These are phyloP conservation scores for Geum urbanum DNA, from an alignment of 306 rosid species.

Conservation along the genomic window DNA sequence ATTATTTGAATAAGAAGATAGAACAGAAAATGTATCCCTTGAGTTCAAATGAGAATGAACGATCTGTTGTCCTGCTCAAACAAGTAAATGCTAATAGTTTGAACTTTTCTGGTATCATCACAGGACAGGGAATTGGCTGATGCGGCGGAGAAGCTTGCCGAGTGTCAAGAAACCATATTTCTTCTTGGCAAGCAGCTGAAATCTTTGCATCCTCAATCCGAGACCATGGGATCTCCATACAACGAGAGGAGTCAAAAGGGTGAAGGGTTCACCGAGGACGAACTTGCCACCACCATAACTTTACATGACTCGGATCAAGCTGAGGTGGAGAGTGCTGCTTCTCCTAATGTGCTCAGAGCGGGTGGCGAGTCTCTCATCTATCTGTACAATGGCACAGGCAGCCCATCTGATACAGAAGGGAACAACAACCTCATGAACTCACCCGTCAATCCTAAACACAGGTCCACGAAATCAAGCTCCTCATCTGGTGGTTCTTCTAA, in stretches of 20 bases:
- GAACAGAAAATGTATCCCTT: no score
- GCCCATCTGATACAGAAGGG: conserved; percentile 62
- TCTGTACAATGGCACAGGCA: conserved; percentile 37
- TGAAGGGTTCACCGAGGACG: conserved; percentile 45
- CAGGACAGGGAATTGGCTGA: conserved; percentile 83
- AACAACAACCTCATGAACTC: conserved; percentile 51
- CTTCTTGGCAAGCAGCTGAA: conserved; percentile 93
- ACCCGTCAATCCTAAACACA: conserved; percentile 53
- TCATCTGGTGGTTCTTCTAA: conserved; percentile 62
- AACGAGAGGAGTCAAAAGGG: conserved; percentile 47
- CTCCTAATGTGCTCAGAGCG: conserved; percentile 34
- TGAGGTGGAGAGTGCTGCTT: conserved; percentile 45
- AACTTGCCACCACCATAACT: conserved; percentile 44
- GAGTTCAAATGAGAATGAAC: no score
- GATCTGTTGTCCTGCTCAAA: not conserved
- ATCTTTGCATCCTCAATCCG: conserved; percentile 68
- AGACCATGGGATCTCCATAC: conserved; percentile 45
- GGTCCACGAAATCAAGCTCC: conserved; percentile 70
- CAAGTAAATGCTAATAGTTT: not conserved
- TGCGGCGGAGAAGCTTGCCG: conserved; percentile 93
- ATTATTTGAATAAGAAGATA: not conserved
- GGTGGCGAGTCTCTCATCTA: conserved; percentile 63
- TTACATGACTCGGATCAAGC: conserved; percentile 45
- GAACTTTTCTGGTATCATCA: conserved; percentile 20
- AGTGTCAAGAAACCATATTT: conserved; percentile 96